Evolutionary conservation across 441 rosid genomes (phyloP).

Genomic region (Adansonia madagascariensis): DNA sequence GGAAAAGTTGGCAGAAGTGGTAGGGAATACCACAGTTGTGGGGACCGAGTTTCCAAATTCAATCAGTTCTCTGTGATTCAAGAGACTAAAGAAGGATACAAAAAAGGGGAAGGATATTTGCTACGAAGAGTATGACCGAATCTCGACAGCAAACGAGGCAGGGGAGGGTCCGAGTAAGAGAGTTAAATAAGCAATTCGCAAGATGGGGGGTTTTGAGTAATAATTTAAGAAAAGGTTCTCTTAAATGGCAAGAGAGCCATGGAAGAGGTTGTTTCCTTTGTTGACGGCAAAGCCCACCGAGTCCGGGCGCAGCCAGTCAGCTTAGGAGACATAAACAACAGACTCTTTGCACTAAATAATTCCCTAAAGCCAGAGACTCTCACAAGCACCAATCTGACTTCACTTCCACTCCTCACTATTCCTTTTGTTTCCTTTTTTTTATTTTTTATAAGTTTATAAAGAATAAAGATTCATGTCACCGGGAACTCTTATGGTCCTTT

Average conservation of each 20-base stretch:
- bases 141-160: conserved; percentile 67
- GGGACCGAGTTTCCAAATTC: conserved; percentile 62
- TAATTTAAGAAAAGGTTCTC: conserved; percentile 58
- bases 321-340: conserved; percentile 75
- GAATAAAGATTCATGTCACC: conserved; percentile 43
- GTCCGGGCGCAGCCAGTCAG: conserved; percentile 56
- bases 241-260: conserved; percentile 54
- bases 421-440: conserved; percentile 35
- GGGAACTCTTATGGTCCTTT: conserved; percentile 36
- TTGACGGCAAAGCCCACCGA: conserved; percentile 74
- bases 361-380: conserved; percentile 44
- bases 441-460: conserved; percentile 27
- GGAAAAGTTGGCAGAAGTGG: conserved; percentile 44
- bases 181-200: conserved; percentile 41
- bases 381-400: conserved; percentile 71
- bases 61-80: conserved; percentile 49
- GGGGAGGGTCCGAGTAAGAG: conserved; percentile 45
- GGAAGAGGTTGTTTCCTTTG: conserved; percentile 65
- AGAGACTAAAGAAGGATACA: conserved; percentile 48
- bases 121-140: conserved; percentile 50
- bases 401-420: conserved; percentile 45
- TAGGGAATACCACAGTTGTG: conserved; percentile 51
- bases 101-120: conserved; percentile 41
- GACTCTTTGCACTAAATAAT: conserved; percentile 52
- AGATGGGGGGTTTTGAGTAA: conserved; percentile 36